Base-by-base conservation (phyloP, 345 rosid genomes). In the Populus deltoides region DNA sequence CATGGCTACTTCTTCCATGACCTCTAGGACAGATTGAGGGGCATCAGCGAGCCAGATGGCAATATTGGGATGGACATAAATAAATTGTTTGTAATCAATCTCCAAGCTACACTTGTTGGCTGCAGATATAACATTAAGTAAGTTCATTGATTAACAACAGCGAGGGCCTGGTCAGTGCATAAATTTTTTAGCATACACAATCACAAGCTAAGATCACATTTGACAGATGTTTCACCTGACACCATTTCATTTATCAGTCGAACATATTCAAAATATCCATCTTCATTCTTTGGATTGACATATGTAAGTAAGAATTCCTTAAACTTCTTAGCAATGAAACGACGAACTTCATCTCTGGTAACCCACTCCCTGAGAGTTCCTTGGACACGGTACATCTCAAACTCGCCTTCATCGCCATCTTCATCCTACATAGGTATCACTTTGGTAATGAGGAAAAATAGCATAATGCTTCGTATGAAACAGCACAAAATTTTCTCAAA, bases 11-110 rank as follows among this genome's bases (percentile, higher is more conserved):
- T 93, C 95, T 86, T 96, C 99, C 99, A 96, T 92, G 79, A 96
- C 97, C 86, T 93, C 98, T 39, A 96, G 89, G 66, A 96, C 98
- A 81, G 99, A 89, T 68, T 94, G 99, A 43, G 99, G 97, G 45
- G 98, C 99, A 91, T 93, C 99, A 2, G 99, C 97, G 74, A 92
- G 87, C 97, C 98, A 96, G 76, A 93, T 96, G 8, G 99, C 97
- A 80, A 96, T 96, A 78, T 96, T 96, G 20, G 98, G 98, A 84
- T 93, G 97, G 68, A 90, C 89, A 53, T 88, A 91, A 51, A 96
- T 93, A 86, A 96, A 92, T 31, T 96, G 91, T 72, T 90, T 94
- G 85, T 93, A 93, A 80, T 96, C 97, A 69, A 96, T 89, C 87
- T 93, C 97, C 87, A 96, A 84, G 85, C 97, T 92, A 53, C 98